These are phyloP conservation scores for Aspergillus ochraceus DNA, from an alignment of 2,329 filamentous ascomycete species.

Conservation along the genomic window DNA sequence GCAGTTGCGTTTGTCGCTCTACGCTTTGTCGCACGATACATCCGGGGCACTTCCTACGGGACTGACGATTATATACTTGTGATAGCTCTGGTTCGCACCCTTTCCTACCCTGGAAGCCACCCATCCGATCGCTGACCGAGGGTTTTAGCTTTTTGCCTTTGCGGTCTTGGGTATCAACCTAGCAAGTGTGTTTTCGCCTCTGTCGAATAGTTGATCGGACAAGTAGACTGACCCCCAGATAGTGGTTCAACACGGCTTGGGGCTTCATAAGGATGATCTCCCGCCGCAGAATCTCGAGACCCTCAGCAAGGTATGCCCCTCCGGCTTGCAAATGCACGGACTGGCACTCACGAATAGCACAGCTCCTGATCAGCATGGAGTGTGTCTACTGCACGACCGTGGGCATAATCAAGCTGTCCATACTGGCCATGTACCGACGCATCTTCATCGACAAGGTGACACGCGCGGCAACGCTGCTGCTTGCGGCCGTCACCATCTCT, in stretches of 20 bases:
- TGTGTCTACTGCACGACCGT: conserved; percentile 43
- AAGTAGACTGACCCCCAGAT: background rate
- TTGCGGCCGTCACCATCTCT: conserved; percentile 46
- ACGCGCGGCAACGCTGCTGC: conserved; percentile 42
- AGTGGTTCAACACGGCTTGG: background rate
- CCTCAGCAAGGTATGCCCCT: background rate
- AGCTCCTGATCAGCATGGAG: conserved; percentile 50
- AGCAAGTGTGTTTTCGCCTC: background rate
- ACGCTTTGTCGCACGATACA: background rate
- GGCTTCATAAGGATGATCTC: background rate
- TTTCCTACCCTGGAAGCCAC: background rate
- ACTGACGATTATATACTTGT: background rate
- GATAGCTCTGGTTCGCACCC: background rate
- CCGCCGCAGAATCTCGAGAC: background rate
- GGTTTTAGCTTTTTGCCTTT: background rate
- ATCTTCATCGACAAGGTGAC: conserved; percentile 52
- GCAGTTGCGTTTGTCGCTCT: conserved; percentile 2
- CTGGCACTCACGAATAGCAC: background rate
- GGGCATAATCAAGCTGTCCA: conserved; percentile 52
- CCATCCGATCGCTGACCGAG: background rate
- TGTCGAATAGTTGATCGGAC: background rate
- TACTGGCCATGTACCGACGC: conserved; percentile 55
- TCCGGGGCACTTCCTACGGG: background rate
- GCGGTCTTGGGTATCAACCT: background rate
- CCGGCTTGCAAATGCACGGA: background rate